Base-by-base conservation (phyloP, 306 rosid species). In the Arachis stenosperma region DNA sequence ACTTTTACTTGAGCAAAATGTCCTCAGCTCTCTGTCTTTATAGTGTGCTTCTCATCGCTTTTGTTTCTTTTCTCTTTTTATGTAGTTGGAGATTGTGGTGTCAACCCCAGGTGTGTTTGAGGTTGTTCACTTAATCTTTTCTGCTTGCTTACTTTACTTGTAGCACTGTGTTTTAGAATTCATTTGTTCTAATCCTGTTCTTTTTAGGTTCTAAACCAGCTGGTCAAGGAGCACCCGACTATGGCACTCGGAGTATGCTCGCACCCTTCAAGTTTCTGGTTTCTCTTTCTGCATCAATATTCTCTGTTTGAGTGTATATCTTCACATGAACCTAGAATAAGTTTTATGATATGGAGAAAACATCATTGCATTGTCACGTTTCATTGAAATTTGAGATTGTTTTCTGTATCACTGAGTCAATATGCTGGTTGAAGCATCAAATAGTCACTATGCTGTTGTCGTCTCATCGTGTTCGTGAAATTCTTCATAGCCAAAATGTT, bases 51-150 rank as follows among this genome's bases (percentile, higher is more conserved):
- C 84, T 81, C 63, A 70, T 79, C 60, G 12, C 39, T 67, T 57
- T 86, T 33, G 4, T 33, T 33, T 4, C 37, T 2, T 51, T 60
- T 70, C 68, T 78, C 63, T 84, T 76, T 40, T 27, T 44, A 43
- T 87, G 92, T 64, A 90, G 98, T 78, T 93, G 83, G 97, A 93
- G 88, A 88, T 90, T 77, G 97, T 93, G 74, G 66, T 82, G 84
- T 86, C 93, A 11, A 93, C 97, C 15, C 96, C 97, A 71, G 93
- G 93, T 75, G 97, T 90, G 83, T 85, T 93, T 65, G 90, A 90
- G 98, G 98, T 92, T 86, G 90, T 79, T 79, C 70, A 9, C 77
- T 67, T 14, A 36, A 64, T 22, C 14, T 65, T 71, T 76, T 71
- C 36, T 69, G n/a, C 76, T 59, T 71, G 65, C 53, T 60, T 47